Evolutionary conservation across 1,139 yeast species (phyloP), one percentile per base, ranked within the genome.

Genomic region (Blastobotrys persicus): DNA sequence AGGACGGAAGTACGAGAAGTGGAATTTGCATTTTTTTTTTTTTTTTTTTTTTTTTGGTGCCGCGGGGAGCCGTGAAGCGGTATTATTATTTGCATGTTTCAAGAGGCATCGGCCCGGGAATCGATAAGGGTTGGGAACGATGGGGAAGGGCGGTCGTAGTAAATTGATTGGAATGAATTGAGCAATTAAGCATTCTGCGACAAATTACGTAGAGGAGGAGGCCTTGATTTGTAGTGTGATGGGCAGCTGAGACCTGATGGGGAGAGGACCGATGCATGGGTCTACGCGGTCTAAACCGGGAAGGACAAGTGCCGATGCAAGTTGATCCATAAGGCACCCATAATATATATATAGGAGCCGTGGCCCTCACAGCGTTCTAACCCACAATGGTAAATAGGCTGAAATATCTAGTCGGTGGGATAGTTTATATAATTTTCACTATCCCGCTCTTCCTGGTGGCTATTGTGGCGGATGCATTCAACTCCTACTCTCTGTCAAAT

Each of bases 381-480:
- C 37, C 37, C 37, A 37, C 18, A 12, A 42, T 42, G 45, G 45
- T 32, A 19, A 31, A 32, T 19, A 31, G 45, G 38, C 37, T 42
- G n/a, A 34, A 32, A n/a, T 43, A 33, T 18, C 16, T 43, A 7
- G 16, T 43, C 5, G 31, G 46, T 5, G 46, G 46, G 20, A 20
- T 37, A 5, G 28, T 43, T 7, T 43, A 43, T 14, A 37, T 43
- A 6, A 33, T 43, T 5, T 43, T 35, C 46, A 28, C 46, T 17
- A 33, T 43, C 35, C 46, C 46, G 18, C 41, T 43, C 12, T 43
- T 43, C 19, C 31, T 20, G 23, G 46, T 43, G 31, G 46, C 46
- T 17, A 33, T 43, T 19, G 46, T 43, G 11, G 46, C 46, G 3
- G 46, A 43, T 26, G 32, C 33, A 4, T 32, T 28, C 26, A 37